A percentile compares a stretch with the other conserved stretches of the same genome.
These are phyloP conservation scores for Backusella westeae DNA, from an alignment of 192 early-diverging fungal genomes.

Conservation along the genomic window DNA sequence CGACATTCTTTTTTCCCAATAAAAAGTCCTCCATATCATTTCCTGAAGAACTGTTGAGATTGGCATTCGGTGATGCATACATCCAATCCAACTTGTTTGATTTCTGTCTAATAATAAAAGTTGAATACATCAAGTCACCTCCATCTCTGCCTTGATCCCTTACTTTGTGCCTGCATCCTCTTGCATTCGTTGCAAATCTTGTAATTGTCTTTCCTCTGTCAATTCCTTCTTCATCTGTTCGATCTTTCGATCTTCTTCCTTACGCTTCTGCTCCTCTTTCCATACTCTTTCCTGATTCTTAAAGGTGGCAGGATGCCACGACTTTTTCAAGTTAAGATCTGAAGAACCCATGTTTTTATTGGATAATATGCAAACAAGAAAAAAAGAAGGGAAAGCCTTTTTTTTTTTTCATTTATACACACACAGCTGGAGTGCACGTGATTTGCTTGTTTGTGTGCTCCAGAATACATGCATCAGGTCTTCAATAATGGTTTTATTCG, in stretches of 20 bases:
- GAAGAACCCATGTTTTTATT: constrained; percentile 33
- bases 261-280: constrained; percentile 78
- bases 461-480: no score
- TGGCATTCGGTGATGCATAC: constrained; percentile 74
- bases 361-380: not conserved
- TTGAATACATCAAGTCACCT: not conserved
- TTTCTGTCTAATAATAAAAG: constrained; percentile 12
- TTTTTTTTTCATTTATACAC: no score
- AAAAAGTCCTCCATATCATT: constrained; percentile 87
- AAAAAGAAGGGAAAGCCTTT: not conserved
- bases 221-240: constrained; percentile 90
- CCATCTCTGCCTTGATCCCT: not conserved
- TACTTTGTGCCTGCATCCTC: constrained; percentile 62
- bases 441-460: no score
- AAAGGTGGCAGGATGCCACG: constrained; percentile 93
- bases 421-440: no score
- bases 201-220: constrained; percentile 84
- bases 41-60: constrained; percentile 23
- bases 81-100: constrained; percentile 94
- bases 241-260: constrained; percentile 84
- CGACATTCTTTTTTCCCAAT: constrained; percentile 85
- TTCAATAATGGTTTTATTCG: no score
- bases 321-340: constrained; percentile 77
- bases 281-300: constrained; percentile 91
- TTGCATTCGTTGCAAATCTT: constrained; percentile 80